These are phyloP conservation scores for Cutaneotrichosporon sp. DNA, from an alignment of 1,284 basidiomycete species.

Conservation along the genomic window DNA sequence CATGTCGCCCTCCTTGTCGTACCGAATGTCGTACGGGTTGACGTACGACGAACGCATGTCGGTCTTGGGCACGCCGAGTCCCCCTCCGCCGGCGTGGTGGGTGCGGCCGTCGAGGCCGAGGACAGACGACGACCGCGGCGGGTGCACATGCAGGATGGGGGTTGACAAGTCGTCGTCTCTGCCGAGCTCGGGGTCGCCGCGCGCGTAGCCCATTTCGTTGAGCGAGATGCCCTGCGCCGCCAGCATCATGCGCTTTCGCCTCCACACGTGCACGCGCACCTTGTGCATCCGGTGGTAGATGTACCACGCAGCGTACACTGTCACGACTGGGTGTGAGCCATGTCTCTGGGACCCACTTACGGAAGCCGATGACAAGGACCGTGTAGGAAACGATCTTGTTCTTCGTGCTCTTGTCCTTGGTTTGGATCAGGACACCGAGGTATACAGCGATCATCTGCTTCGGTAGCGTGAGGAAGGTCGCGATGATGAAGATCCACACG, in stretches of 20 bases:
- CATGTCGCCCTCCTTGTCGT: conserved; percentile 24
- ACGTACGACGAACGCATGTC: conserved; percentile 20
- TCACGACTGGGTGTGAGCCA: conserved; percentile 54
- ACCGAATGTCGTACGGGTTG: conserved; percentile 33
- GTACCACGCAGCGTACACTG: conserved; percentile 74
- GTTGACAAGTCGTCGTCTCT: not conserved
- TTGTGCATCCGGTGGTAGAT: conserved; percentile 70
- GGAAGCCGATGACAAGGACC: conserved; percentile 59
- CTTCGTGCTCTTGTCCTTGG: conserved; percentile 50
- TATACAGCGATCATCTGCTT: conserved; percentile 73
- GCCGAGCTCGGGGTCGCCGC: not conserved
- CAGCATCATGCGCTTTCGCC: conserved; percentile 54
- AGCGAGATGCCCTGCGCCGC: conserved; percentile 11
- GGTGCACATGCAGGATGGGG: not conserved
- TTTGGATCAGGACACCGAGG: conserved; percentile 59
- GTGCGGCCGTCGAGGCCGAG: too few species aligned
- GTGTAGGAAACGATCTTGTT: conserved; percentile 54
- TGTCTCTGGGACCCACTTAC: conserved; percentile 11
- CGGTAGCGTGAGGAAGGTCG: conserved; percentile 68
- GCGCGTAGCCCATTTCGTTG: conserved; percentile 3
- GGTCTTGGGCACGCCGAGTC: not conserved
- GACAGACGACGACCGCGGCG: not conserved
- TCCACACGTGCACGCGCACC: conserved; percentile 68
- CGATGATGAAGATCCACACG: conserved; percentile 63
- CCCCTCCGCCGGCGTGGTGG: too few species aligned